Evolutionary conservation across 495 filamentous ascomycete species (phyloP), one percentile per base, ranked within the genome.

Genomic region (Xylaria scruposa): DNA sequence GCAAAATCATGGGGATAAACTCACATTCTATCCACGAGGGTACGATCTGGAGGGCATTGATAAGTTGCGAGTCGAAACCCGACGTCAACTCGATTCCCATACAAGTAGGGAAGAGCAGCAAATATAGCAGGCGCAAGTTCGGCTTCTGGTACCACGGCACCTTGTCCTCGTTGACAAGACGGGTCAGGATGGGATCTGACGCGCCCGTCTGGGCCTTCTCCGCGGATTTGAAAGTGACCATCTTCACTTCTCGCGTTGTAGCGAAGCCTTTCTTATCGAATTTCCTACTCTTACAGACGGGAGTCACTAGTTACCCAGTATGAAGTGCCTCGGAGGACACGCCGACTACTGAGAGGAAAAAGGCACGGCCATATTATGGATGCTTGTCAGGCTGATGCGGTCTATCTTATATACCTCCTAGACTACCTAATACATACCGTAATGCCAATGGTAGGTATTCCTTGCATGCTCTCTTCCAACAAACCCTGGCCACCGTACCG

Each of bases 51-150:
- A 91, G 80, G 5, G 86, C 85, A 75, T 90, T 92, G 82, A 90
- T 90, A 78, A 91, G 89, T 70, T 88, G 87, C 19, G 86, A 88
- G 77, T 91, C 88, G 73, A 90, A 91, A 4, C 89, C 88, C 21
- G 88, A 91, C 0, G 90, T 92, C 82, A 90, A 88, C 77, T 91
- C 90, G 59, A 90, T 87, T 4, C 90, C 91, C 78, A 92, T 86
- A 67, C 84, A 88, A 0, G 88, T 86, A 4, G 89, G 89, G 72
- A 91, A 85, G 73, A 93, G 82, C 44, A 91, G 74, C n/a, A 90
- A 75, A 74, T 92, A 92, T 44, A 92, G 81, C 49, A 75, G 70
- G 68, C 90, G 82, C 42, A 92, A 81, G 77, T 92, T 91, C 0
- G 82, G 85, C 77, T 92, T 92, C 71, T 83, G 83, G 78, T 89